Base-by-base conservation (phyloP, 176 grass and related monocot species). In the Cocos nucifera region DNA sequence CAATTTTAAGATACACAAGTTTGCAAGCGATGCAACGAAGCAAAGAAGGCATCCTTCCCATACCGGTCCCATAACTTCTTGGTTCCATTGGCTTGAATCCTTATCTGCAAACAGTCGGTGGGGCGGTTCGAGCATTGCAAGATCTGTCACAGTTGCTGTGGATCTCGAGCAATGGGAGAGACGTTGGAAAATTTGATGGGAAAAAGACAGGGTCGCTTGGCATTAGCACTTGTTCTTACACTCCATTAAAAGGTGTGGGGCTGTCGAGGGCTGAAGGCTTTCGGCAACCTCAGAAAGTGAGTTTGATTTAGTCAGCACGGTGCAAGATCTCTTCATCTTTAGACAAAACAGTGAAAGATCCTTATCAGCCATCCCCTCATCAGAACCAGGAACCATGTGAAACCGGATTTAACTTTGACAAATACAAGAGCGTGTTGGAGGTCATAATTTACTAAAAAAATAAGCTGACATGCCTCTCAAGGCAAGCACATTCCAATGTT, bases 151-250 rank as follows among this genome's bases (percentile, higher is more conserved):
- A 0, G 35, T 44, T 9, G 0, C 35, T 44, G 35, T 1, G 16
- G 22, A 68, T 51, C 17, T 22, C 29, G 35, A 74, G 53, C 61
- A 67, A 25, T 14, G 22, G 53, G 18, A 17, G 27, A 18, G 61
- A 50, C 5, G 50, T 50, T 61, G 73, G 51, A 25, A 22, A 39
- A 59, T 28, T 10, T 53, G 63, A 63, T 73, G 64, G 4, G 73
- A 77, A 30, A 17, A 32, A 19, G 64, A 61, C 26, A 50, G 15
- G 66, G 50, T 5, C 17, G 54, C 6, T 74, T 70, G 70, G 59
- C 70, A 19, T 18, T 70, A 51, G 60, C 56, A 19, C 44, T 76
- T 66, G 73, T 56, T 79, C 24, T 22, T 39, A 16, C 55, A 3
- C 16, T 58, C 27, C 32, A 19, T 2, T 16, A 58, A 4, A 17